Evolutionary conservation across 2,329 filamentous ascomycete species (phyloP).

Genomic region (Geosmithia flava): DNA sequence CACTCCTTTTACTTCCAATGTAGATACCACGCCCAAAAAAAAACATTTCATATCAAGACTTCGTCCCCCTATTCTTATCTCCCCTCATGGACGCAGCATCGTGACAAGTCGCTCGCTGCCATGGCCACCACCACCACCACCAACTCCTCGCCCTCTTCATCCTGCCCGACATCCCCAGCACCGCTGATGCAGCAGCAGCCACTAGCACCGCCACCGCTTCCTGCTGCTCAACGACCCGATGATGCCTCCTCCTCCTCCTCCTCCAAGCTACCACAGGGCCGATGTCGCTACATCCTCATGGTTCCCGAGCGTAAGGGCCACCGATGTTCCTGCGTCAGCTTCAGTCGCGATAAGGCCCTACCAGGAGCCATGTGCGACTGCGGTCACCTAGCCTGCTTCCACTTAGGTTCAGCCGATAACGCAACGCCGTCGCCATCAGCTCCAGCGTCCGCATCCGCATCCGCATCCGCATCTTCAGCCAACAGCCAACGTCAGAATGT

Average conservation of each 20-base stretch:
- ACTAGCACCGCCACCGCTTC: neutral
- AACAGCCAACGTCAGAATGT: constrained; percentile 24
- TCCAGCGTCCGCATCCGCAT: neutral
- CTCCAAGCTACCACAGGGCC: constrained; percentile 38
- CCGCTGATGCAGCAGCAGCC: constrained; percentile 38
- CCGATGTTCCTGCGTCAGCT: constrained; percentile 45
- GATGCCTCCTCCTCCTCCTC: constrained; percentile 4
- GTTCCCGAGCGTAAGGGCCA: constrained; percentile 44
- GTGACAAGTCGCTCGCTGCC: constrained; percentile 7
- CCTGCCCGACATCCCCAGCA: constrained; percentile 30
- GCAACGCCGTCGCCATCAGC: constrained; percentile 24
- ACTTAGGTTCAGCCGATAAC: constrained; percentile 32
- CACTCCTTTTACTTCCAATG: too few species aligned
- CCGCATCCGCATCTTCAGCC: too few species aligned
- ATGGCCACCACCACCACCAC: constrained; percentile 31
- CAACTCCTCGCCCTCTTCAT: constrained; percentile 9
- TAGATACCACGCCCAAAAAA: too few species aligned
- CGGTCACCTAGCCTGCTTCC: constrained; percentile 48
- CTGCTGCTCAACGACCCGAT: neutral
- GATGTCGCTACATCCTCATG: constrained; percentile 47
- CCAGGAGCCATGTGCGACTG: constrained; percentile 45
- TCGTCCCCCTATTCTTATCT: too few species aligned
- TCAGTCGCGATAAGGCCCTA: constrained; percentile 38
- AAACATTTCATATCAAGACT: too few species aligned
- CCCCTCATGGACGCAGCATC: neutral